Percentiles rank a stretch among this genome's conserved stretches.
Conservation (phyloP, 148 eudicot species). For the Rhododendron molle region DNA sequence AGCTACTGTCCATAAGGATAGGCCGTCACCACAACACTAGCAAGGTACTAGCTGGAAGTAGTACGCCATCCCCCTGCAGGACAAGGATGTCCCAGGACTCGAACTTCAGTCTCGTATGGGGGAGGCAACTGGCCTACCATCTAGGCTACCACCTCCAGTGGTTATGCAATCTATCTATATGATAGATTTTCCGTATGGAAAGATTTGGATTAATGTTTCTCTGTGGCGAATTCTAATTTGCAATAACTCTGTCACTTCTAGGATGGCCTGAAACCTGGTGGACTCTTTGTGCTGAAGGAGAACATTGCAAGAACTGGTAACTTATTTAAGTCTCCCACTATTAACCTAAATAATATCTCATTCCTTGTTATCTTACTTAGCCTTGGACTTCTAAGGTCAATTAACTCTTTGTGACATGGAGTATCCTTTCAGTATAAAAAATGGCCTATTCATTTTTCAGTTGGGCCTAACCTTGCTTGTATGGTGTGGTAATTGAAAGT, state of each 20-base stretch:
- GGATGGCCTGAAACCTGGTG: constrained; percentile 94
- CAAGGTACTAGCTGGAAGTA: too few relatives aligned
- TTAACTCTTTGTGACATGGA: not conserved
- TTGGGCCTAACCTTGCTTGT: not conserved
- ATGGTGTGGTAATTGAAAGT: not conserved
- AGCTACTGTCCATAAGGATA: too few relatives aligned
- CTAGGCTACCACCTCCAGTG: too few relatives aligned
- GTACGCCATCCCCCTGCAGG: too few relatives aligned
- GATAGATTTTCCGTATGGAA: not conserved
- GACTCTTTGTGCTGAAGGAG: constrained; percentile 82
- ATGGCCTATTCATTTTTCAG: not conserved
- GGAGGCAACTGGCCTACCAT: too few relatives aligned
- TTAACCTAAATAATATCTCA: not conserved
- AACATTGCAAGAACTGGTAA: constrained; percentile 78
- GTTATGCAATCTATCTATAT: not conserved
- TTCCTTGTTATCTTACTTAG: not conserved
- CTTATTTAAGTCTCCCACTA: not conserved
- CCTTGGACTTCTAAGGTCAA: not conserved
- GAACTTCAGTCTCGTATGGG: too few relatives aligned
- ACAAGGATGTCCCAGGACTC: too few relatives aligned
- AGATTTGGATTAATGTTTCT: not conserved
- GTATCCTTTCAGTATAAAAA: not conserved
- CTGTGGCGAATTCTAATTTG: not conserved
- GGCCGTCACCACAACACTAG: too few relatives aligned
- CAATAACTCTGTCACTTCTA: constrained; percentile 17